Conservation (phyloP, 2,329 filamentous ascomycete genomes). For the Penicillium decumbens region DNA sequence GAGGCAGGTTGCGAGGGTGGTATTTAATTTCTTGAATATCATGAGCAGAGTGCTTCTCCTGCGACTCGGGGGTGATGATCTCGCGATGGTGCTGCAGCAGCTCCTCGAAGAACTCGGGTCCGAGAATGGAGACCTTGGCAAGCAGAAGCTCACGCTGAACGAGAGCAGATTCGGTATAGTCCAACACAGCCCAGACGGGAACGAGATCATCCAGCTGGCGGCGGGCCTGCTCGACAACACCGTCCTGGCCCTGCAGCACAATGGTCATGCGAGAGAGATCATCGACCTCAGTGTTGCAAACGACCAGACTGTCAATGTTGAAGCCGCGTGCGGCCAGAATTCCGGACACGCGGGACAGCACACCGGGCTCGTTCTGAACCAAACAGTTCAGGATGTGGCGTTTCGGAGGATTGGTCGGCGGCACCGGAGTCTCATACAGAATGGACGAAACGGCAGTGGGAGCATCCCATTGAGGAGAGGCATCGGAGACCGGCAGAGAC, state of each 20-base stretch:
- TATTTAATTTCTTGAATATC: slow-evolving; percentile 56
- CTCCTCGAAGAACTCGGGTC: slow-evolving; percentile 97
- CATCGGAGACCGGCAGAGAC: slow-evolving; percentile 70
- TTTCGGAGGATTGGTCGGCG: slow-evolving; percentile 78
- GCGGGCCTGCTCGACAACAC: slow-evolving; percentile 93
- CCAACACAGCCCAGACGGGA: slow-evolving; percentile 95
- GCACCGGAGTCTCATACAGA: slow-evolving; percentile 92
- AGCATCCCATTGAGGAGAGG: slow-evolving; percentile 76
- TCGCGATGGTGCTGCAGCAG: slow-evolving; percentile 92
- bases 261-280: slow-evolving; percentile 99
- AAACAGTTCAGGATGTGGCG: slow-evolving; percentile 96
- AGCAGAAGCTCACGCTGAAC: slow-evolving; percentile 94
- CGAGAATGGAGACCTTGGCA: slow-evolving; percentile 93
- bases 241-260: slow-evolving; percentile 90
- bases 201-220: slow-evolving; percentile 94
- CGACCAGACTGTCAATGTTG: slow-evolving; percentile 97
- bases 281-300: slow-evolving; percentile 95
- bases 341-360: slow-evolving; percentile 90
- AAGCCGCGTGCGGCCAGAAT: slow-evolving; percentile 94
- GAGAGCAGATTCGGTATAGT: slow-evolving; percentile 87
- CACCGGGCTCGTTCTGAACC: slow-evolving; percentile 97
- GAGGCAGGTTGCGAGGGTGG: slow-evolving; percentile 80
- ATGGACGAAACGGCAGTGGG: slow-evolving; percentile 96
- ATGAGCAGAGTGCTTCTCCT: slow-evolving; percentile 23
- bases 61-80: slow-evolving; percentile 57